phyloP scores from a whole-genome alignment of 352 stramenopile genomes.

The Phytophthora quininea region DNA sequence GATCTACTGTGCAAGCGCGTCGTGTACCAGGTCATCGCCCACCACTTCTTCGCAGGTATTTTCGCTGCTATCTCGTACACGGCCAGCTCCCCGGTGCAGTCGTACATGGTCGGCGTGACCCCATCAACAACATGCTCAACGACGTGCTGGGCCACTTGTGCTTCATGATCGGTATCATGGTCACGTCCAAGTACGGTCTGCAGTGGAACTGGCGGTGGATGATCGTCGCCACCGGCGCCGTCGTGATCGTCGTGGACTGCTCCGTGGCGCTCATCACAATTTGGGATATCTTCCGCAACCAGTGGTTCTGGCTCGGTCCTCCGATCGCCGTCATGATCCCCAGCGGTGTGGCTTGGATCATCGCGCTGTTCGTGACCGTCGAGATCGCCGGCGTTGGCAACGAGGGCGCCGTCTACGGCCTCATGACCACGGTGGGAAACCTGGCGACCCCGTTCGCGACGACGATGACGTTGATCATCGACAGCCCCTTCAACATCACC shows the following conservation, averaged over 20 bases:
- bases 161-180: slow-evolving; percentile 40
- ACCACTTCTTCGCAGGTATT: slow-evolving; percentile 53
- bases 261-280: slow-evolving; percentile 42
- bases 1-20: slow-evolving; percentile 36
- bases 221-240: slow-evolving; percentile 32
- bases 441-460: slow-evolving; percentile 43
- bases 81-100: slow-evolving; percentile 37
- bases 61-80: slow-evolving; percentile 49
- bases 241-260: slow-evolving; percentile 42
- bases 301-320: slow-evolving; percentile 51
- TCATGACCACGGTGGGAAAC: slow-evolving; percentile 53
- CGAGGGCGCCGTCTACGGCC: slow-evolving; percentile 53
- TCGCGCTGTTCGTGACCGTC: slow-evolving; percentile 27
- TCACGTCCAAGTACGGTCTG: slow-evolving; percentile 48
- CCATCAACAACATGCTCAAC: slow-evolving; percentile 51
- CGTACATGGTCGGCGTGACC: slow-evolving; percentile 42
- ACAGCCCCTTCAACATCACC: slow-evolving; percentile 44
- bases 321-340: slow-evolving; percentile 32
- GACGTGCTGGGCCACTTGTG: slow-evolving; percentile 39
- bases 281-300: slow-evolving; percentile 11
- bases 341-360: too few species aligned
- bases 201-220: slow-evolving; percentile 54
- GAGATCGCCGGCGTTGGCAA: slow-evolving; percentile 55
- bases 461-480: slow-evolving; percentile 45
- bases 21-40: slow-evolving; percentile 33